Percentiles rank a stretch among this genome's conserved stretches.
Conservation (phyloP, 2,329 filamentous ascomycete genomes). For the Gnomoniopsis smithogilvyi region DNA sequence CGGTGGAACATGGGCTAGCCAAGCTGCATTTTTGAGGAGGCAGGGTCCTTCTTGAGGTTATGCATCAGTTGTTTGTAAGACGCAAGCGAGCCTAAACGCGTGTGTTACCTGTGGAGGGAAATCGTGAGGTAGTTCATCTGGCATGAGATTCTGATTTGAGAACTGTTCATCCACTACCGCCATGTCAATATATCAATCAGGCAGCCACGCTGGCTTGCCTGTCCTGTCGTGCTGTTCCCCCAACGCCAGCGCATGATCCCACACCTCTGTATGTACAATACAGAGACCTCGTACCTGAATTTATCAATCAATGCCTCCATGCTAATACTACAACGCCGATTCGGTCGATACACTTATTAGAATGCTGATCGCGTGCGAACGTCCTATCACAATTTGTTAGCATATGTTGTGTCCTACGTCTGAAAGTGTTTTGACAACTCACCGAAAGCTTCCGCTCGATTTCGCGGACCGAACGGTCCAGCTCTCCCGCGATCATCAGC, state of each 20-base stretch:
- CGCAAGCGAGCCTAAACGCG: background rate
- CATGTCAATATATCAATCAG: background rate
- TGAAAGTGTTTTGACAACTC: constrained; percentile 24
- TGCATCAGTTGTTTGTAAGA: background rate
- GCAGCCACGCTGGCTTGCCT: background rate
- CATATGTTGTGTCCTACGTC: background rate
- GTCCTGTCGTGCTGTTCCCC: background rate
- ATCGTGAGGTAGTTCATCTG: background rate
- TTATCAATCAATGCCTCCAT: background rate
- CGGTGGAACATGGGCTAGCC: constrained; percentile 14
- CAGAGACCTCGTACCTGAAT: constrained; percentile 11
- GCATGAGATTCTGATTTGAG: background rate
- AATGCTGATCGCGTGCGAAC: constrained; percentile 59
- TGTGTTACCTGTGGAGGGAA: background rate
- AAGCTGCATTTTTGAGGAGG: constrained; percentile 16
- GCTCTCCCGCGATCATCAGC: constrained; percentile 87
- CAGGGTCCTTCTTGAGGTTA: constrained; percentile 1
- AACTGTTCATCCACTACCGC: background rate
- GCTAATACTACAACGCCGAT: constrained; percentile 13
- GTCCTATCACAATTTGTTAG: constrained; percentile 37
- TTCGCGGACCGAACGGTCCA: constrained; percentile 86
- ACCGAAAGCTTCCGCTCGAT: constrained; percentile 93
- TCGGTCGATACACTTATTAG: constrained; percentile 29
- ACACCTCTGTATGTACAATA: constrained; percentile 5
- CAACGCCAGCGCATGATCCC: constrained; percentile 9